Evolutionary conservation across 441 rosid genomes (phyloP).

Genomic region (Manihot esculenta): DNA sequence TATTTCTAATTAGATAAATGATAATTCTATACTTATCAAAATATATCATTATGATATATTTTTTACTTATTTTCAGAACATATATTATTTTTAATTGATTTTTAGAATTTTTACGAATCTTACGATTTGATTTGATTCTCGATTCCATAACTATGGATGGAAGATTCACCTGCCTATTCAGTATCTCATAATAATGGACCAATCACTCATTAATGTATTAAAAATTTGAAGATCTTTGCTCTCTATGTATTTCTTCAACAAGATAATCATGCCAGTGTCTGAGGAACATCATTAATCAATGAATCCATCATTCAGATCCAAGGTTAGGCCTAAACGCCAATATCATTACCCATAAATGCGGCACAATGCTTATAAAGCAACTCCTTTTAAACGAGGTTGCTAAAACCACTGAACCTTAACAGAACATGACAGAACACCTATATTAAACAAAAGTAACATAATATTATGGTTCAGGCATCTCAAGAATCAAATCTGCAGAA

Average conservation of each 20-base stretch:
- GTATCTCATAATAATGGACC: neutral
- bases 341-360: neutral
- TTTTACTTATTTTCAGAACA: too few relatives aligned
- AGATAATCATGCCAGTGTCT: neutral
- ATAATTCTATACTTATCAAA: too few relatives aligned
- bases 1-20: too few relatives aligned
- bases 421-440: neutral
- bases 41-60: too few relatives aligned
- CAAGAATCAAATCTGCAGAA: slow-evolving; percentile 7
- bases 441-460: neutral
- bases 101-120: too few relatives aligned
- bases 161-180: too few relatives aligned
- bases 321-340: neutral
- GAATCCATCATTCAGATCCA: neutral
- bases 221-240: neutral
- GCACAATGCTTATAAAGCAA: neutral
- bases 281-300: neutral
- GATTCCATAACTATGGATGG: too few relatives aligned
- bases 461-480: neutral
- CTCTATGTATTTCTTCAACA: neutral
- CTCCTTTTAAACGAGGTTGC: neutral
- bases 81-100: too few relatives aligned
- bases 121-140: too few relatives aligned
- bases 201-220: neutral
- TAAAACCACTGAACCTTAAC: neutral